Base-by-base conservation (phyloP, 164 flowering plant genomes). In the Nymphaea thermarum region DNA sequence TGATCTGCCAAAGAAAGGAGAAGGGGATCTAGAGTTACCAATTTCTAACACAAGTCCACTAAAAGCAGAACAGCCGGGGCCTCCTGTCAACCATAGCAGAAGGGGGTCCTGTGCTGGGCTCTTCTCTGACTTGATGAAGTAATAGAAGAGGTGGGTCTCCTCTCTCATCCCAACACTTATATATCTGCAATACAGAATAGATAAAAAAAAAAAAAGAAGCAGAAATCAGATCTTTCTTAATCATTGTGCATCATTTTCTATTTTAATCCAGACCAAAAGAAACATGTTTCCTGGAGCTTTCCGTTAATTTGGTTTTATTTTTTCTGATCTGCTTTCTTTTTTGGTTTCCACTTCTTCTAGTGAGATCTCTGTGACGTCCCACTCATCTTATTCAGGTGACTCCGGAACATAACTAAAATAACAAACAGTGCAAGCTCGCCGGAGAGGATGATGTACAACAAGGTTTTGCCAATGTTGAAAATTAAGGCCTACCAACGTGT, bases 111-210 rank as follows among this genome's bases (percentile, higher is more conserved):
- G 72, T 67, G 15, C 45, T 0, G 83, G 79, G 66, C 74, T 80
- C 8, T 68, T 71, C 67, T 81, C 83, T 3, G 89, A 85, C 76
- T 77, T 70, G 10, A 81, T 70, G 53, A 82, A 85, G 73, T 85
- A 85, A 70, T 85, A 85, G 71, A 85, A 85, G 4, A 84, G 72
- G 72, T 80, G 83, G 43, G 77, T 73, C 18, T 79, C 85, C n/a
- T 82, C 79, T 15, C 44, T 6, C 16, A 77, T 78, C 25, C 71
- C 87, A 36, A 82, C 84, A 12, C 82, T 81, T 6, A 83, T 72
- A 62, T 84, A 84, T 71, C 87, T 82, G 72, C 53, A n/a, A 12
- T 5, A 15, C 36, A 25, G 36, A 25, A 25, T 25, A 25, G 36
- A 57, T 2, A 3, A 16, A n/a, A 4, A 4, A 14, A 14, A 60